phyloP scores from a whole-genome alignment of 2,329 filamentous ascomycete genomes.

The Xylaria sp. region DNA sequence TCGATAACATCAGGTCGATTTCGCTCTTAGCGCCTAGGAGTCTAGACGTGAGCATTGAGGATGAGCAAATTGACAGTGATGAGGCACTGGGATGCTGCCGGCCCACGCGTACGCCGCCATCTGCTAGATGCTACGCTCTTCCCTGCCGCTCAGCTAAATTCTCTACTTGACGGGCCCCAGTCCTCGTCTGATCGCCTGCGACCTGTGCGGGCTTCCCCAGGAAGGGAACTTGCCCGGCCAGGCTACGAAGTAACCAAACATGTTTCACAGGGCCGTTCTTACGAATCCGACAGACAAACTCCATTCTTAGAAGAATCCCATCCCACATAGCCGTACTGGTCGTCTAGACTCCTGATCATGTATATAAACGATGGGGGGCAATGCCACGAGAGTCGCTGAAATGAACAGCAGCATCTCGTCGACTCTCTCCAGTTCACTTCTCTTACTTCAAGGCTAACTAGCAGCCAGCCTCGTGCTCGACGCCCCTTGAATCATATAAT shows the following conservation, averaged over 20 bases:
- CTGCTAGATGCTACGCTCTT: neutral
- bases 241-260: neutral
- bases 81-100: neutral
- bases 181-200: conserved; percentile 9
- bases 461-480: neutral
- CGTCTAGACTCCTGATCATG: neutral
- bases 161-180: neutral
- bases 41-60: neutral
- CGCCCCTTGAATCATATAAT: neutral
- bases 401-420: conserved; percentile 16
- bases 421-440: conserved; percentile 1
- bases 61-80: neutral
- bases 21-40: neutral
- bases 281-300: neutral
- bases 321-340: neutral
- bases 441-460: conserved; percentile 6
- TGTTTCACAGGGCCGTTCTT: neutral
- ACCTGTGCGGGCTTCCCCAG: neutral
- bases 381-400: neutral
- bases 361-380: conserved; percentile 19
- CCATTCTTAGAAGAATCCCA: neutral
- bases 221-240: neutral
- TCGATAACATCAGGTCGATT: neutral
- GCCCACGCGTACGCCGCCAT: neutral
- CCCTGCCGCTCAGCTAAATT: neutral